Percentiles rank a stretch among this genome's conserved stretches.
phyloP scores from a whole-genome alignment of 2,329 filamentous ascomycete species.

The Sarocladium strictum region DNA sequence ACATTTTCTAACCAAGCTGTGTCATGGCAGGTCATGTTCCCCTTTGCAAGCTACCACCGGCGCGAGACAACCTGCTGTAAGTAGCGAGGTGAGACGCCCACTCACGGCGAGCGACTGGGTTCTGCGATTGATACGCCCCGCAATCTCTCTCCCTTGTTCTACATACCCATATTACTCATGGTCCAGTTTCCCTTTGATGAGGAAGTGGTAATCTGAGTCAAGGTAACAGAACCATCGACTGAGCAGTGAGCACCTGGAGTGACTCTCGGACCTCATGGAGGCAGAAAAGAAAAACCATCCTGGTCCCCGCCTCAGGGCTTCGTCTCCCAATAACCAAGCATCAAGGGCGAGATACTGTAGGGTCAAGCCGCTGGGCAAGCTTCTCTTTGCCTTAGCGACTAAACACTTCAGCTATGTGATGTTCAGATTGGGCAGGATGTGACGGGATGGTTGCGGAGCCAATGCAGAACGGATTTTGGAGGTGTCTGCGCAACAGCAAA shows the following conservation, averaged over 20 bases:
- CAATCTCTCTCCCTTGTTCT: background rate
- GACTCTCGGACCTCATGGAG: constrained; percentile 3
- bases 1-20: constrained; percentile 8
- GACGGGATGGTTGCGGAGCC: background rate
- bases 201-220: background rate
- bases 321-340: no score
- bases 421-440: no score
- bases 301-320: no score
- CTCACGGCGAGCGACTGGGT: background rate
- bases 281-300: no score
- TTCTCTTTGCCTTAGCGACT: no score
- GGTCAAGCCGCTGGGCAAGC: no score
- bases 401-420: no score
- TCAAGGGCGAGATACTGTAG: no score
- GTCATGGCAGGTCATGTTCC: background rate
- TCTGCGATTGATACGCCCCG: background rate
- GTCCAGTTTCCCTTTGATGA: constrained; percentile 6
- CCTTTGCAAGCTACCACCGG: background rate
- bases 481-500: background rate
- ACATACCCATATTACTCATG: background rate
- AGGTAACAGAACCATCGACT: background rate
- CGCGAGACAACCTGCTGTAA: background rate
- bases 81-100: background rate
- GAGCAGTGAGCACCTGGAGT: background rate
- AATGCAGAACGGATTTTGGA: background rate